Base-by-base conservation (phyloP, 805 yeast genomes). In the Kuraishia ogatae region DNA sequence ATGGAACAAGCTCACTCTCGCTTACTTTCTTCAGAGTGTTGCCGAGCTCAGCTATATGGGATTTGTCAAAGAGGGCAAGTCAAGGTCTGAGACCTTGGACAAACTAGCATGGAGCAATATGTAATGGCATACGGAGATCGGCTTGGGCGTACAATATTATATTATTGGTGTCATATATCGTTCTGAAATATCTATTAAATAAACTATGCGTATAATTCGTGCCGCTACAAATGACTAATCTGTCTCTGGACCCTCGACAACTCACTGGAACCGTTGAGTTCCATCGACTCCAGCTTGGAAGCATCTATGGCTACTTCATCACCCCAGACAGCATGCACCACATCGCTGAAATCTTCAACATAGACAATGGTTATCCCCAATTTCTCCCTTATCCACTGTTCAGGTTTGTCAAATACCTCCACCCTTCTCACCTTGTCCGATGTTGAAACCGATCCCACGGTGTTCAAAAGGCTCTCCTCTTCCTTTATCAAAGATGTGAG, bases 321-420 rank as follows among this genome's bases (percentile, higher is more conserved):
- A 7, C 76, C 78, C 96, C 96, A 89, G n/a, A 85, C 88, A 46
- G 76, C 75, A 39, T 71, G 72, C 50, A 90, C 70, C 11, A 85
- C 96, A 64, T 90, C 96, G 76, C 87, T 80, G 60, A 91, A 86
- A 59, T 87, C 90, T 61, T 78, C 81, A 49, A 89, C 93, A 62
- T 87, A 90, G 50, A 71, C 69, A 15, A 90, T 65, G 53, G 78
- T 74, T 51, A 89, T 71, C 0, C 83, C 86, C 61, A 84, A 76
- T 57, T 83, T 85, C 4, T 74, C 69, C 59, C 68, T 61, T 50
- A 82, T 74, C 68, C 73, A 79, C 35, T 65, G 62, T 59, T 83
- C 88, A 2, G 84, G 83, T 26, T 73, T 77, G n/a, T 60, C 65
- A 29, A 55, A 59, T 54, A 71, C 60, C 0, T 57, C 60, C 2